Evolutionary conservation across 2,329 filamentous ascomycete species (phyloP).

Genomic region (Claviceps africana): DNA sequence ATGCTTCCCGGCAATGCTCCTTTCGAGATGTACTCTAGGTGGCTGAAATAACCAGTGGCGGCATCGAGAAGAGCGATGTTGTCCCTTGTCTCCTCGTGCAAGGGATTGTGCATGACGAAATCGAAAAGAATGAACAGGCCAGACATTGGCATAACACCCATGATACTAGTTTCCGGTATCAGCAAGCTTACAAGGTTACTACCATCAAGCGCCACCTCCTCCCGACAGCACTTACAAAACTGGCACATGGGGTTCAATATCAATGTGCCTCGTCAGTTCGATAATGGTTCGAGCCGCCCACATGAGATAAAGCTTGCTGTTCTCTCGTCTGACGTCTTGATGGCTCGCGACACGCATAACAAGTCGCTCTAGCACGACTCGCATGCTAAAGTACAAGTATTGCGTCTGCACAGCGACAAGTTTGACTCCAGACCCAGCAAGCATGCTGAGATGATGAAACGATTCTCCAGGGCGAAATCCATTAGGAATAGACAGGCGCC

Average conservation of each 20-base stretch:
- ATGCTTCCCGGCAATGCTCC: slow-evolving; percentile 7
- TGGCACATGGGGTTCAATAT: slow-evolving; percentile 18
- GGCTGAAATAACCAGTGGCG: slow-evolving; percentile 8
- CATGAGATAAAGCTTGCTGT: slow-evolving; percentile 15
- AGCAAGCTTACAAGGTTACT: neutral
- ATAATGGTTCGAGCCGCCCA: slow-evolving; percentile 17
- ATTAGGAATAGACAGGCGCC: slow-evolving; percentile 16
- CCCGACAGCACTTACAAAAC: slow-evolving; percentile 16
- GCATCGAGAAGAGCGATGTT: slow-evolving; percentile 9
- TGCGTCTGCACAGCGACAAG: slow-evolving; percentile 14
- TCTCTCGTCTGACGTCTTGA: slow-evolving; percentile 7
- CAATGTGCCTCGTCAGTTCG: slow-evolving; percentile 20
- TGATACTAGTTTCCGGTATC: slow-evolving; percentile 5
- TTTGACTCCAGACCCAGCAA: slow-evolving; percentile 7
- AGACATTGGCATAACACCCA: slow-evolving; percentile 8
- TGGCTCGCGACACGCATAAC: slow-evolving; percentile 13
- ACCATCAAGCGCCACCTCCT: neutral
- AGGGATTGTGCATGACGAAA: slow-evolving; percentile 11
- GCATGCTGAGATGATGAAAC: slow-evolving; percentile 8
- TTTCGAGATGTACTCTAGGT: slow-evolving; percentile 5
- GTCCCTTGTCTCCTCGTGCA: slow-evolving; percentile 7
- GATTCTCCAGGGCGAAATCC: slow-evolving; percentile 17
- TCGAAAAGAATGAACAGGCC: slow-evolving; percentile 13
- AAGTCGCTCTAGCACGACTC: slow-evolving; percentile 18
- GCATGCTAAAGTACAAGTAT: slow-evolving; percentile 17